Evolutionary conservation across 2,329 filamentous ascomycete genomes (phyloP), one percentile per base, ranked within the genome.

Genomic region (Sarocladium oryzae): DNA sequence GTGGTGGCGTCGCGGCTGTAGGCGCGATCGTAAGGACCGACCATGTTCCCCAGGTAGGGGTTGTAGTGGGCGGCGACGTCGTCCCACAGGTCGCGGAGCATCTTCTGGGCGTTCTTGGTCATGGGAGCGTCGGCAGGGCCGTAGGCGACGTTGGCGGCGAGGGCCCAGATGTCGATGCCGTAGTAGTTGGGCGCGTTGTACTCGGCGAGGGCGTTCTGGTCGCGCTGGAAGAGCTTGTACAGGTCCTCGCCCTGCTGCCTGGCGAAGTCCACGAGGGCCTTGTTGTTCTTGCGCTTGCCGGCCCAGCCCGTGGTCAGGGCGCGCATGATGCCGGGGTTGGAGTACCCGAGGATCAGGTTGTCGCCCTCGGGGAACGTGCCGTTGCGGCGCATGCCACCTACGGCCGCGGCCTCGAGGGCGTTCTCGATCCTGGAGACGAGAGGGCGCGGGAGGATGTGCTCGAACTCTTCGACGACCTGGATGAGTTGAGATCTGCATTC

Each of bases 11-110:
- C 80, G 52, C 76, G 84, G 1, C 80, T 80, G 55, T 84, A 85
- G 0, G 74, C 69, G 0, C 82, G 74, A 61, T 85, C 82, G 81
- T 81, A 85, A 0, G 82, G 82, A 0, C 81, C 82, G 2, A 81
- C 81, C 43, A 84, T 71, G 54, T 84, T 85, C 55, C 72, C 76
- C 64, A 85, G 62, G 2, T 73, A 70, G 1, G 80, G 74, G 50
- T 84, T 77, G 68, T 79, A 85, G 2, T 84, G 69, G 41, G 73
- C 56, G 0, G 70, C 69, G 2, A 79, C 67, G 2, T 72, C 68
- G 4, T 71, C 66, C 81, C 79, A 84, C 0, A 75, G 81, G 13
- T 72, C 61, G 4, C 62, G 55, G 16, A 84, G 69, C 71, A 84
- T 80, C 3, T 66, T 64, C 0, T 70, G 66, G 0, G 73, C 79